Conservation (phyloP, 2,329 filamentous ascomycete genomes). For the Lasiodiplodia citricola region DNA sequence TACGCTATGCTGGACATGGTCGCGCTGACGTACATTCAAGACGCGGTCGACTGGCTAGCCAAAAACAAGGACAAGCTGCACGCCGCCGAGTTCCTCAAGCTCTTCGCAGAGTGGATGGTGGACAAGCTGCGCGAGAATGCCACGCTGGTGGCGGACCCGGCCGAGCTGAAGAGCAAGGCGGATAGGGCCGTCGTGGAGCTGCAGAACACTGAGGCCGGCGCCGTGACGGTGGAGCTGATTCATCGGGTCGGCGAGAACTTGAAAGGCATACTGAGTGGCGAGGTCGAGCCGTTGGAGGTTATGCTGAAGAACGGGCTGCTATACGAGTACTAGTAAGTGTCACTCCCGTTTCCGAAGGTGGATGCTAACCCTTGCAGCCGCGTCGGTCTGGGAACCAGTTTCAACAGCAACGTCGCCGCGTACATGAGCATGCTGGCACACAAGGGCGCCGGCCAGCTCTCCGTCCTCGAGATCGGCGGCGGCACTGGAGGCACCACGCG, state of each 20-base stretch:
- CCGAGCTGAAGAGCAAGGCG: neutral
- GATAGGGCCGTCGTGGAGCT: neutral
- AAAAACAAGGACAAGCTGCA: neutral
- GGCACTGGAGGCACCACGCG: slow-evolving; percentile 30
- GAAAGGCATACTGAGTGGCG: neutral
- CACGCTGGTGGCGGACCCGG: neutral
- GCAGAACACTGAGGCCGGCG: neutral
- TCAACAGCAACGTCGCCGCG: slow-evolving; percentile 13
- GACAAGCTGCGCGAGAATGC: slow-evolving; percentile 3
- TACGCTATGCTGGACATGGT: neutral
- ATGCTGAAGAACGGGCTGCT: slow-evolving; percentile 14
- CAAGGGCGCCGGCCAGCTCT: neutral
- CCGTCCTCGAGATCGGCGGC: slow-evolving; percentile 27
- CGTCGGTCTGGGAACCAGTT: neutral
- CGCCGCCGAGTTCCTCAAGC: neutral
- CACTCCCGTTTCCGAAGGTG: neutral
- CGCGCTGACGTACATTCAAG: neutral
- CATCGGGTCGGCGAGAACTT: neutral
- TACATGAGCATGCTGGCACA: slow-evolving; percentile 1
- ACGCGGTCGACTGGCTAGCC: neutral
- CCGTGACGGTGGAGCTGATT: neutral
- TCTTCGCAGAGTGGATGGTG: slow-evolving; percentile 5
- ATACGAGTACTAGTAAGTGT: slow-evolving; percentile 5
- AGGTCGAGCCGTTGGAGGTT: slow-evolving; percentile 1
- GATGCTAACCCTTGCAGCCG: neutral